phyloP scores from a whole-genome alignment of 179 eudicot genomes.

The Vitellaria paradoxa region DNA sequence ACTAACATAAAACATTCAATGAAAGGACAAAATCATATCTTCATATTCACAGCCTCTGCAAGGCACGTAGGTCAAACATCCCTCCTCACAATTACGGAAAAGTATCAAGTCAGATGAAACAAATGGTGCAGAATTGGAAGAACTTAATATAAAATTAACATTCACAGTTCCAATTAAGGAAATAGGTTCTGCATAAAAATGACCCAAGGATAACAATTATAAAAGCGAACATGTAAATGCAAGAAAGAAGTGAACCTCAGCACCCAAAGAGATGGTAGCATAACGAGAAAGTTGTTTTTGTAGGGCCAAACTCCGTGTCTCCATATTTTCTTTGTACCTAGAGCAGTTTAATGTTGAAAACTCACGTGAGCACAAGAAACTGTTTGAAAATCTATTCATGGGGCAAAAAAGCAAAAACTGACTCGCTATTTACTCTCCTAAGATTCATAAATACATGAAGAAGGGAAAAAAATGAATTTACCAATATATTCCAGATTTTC shows the following conservation, averaged over 20 bases:
- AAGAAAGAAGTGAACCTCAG: slow-evolving; percentile 51
- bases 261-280: slow-evolving; percentile 62
- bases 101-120: background rate
- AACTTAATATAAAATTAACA: background rate
- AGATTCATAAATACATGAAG: too few species aligned
- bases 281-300: slow-evolving; percentile 80
- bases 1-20: slow-evolving; percentile 1
- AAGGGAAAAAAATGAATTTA: background rate
- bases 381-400: background rate
- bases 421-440: too few species aligned
- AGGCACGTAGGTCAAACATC: background rate
- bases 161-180: background rate
- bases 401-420: too few species aligned
- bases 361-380: background rate
- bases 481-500: background rate
- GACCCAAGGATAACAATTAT: background rate
- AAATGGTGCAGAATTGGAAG: background rate
- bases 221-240: slow-evolving; percentile 8
- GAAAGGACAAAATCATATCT: background rate
- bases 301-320: slow-evolving; percentile 62
- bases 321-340: slow-evolving; percentile 68
- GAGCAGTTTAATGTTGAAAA: slow-evolving; percentile 10
- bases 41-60: background rate
- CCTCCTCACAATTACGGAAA: background rate
- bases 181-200: background rate